Evolutionary conservation across 768 basidiomycete species (phyloP), one percentile per base, ranked within the genome.

Genomic region (Brasilioporus rufonigricans): DNA sequence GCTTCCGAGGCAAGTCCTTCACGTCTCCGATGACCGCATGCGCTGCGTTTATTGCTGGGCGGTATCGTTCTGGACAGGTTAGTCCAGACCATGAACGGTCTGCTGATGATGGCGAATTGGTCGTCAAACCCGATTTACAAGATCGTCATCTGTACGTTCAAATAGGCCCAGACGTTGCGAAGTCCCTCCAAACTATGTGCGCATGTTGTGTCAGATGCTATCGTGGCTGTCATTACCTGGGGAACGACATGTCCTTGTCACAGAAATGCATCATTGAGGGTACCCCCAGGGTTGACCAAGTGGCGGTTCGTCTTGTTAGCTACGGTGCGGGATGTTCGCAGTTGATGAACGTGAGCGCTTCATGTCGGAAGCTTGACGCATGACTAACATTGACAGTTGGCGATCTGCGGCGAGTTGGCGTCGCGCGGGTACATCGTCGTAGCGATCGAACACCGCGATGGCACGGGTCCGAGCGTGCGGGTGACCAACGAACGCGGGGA

Each of bases 371-470:
- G 23, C 40, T 18, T 18, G 44, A 19, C 7, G 29, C 10, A 21
- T 21, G 29, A 11, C 21, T 27, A 4, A 46, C 21, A 35, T 8
- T 10, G 35, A 21, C 38, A 64, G 65, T 67, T 62, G 12, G 71
- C 77, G 24, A 68, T 76, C 59, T 79, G 76, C 48, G 73, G 77
- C 0, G 74, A 76, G 48, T 61, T 80, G 50, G 78, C 79, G 0
- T 74, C 72, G 5, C 61, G 73, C 16, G 79, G 81, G 0, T 78
- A 75, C 55, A 63, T 81, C 33, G 78, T 80, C 2, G 70, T 71
- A 12, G 73, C 74, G 3, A 55, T 81, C 23, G 79, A 81, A 53
- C 79, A 80, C 50, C 69, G 74, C 23, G 79, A 82, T 51, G 79
- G 78, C 1, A 75, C 75, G 2, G 74, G 73, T 9, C 80, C 80